Base-by-base conservation (phyloP, 202 grass and related monocot genomes). In the Hordeum pubiflorum region DNA sequence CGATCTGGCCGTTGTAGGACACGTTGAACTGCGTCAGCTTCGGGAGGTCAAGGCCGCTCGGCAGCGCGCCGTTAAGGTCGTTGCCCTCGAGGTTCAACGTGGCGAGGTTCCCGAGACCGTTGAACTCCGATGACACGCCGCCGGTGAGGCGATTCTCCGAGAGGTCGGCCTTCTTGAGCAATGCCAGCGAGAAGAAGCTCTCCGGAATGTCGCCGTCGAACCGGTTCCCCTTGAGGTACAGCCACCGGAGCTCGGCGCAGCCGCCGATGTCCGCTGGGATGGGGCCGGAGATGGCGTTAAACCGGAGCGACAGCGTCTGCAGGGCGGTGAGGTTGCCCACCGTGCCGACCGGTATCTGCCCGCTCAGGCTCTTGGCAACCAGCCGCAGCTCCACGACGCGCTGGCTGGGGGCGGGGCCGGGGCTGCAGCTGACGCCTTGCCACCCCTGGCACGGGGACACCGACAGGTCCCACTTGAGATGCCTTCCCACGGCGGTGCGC, bases 301-400 rank as follows among this genome's bases (percentile, higher is more conserved):
- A 61, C 29, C 91, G 83, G 31, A 97, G 81, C n/a, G 91, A 91
- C 5, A 97, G 77, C 18, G 63, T 82, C 83, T 40, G 75, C 22
- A 97, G 88, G 9, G 83, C 87, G 3, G 91, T 91, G 20, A 97
- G 84, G 75, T 86, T 94, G 9, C 94, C 94, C 11, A 97, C 37
- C 24, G 88, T 82, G 6, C 83, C 86, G 3, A 6, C 20, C 2
- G 94, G 94, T 0, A 97, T 82, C 48, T 71, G 9, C 0, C 94
- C 89, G 0, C 7, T 1, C 6, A 97, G 87, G 1, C 67, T 60
- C 71, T 83, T 85, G 9, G 58, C 91, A 0, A 92, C 82, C 0
- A 89, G 84, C 7, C 85, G 84, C 17, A 97, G 78, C 38, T 58
- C 61, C 12, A 75, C 77, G 26, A 97, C 89, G 26, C 88, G 91